These are phyloP conservation scores for Kwoniella newhampshirensis DNA, from an alignment of 768 basidiomycete genomes.

Conservation along the genomic window DNA sequence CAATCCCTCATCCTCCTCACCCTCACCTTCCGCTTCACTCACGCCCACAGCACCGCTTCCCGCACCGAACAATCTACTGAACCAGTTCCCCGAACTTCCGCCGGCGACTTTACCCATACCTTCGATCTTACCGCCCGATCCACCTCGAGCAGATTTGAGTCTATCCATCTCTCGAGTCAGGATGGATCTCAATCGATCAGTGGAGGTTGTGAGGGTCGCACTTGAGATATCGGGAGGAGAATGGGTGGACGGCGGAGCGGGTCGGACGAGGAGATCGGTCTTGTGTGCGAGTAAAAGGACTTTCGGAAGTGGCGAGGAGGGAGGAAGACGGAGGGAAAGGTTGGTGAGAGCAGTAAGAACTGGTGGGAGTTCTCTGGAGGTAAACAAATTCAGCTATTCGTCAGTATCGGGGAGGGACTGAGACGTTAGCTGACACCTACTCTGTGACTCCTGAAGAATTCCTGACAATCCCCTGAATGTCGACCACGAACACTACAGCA, in stretches of 20 bases:
- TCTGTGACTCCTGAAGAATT: conserved; percentile 44
- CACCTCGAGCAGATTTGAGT: conserved; percentile 41
- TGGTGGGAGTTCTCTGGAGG: conserved; percentile 38
- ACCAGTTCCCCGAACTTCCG: conserved; percentile 16
- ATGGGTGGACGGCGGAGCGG: conserved; percentile 17
- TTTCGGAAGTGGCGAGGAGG: conserved; percentile 19
- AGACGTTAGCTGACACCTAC: no score
- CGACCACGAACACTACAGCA: conserved; percentile 48
- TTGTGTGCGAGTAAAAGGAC: conserved; percentile 50
- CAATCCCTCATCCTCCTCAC: conserved; percentile 41
- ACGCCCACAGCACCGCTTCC: not conserved
- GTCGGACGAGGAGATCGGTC: conserved; percentile 43
- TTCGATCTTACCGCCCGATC: conserved; percentile 43
- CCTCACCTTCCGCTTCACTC: conserved; percentile 22
- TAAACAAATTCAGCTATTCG: not conserved
- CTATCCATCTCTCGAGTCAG: conserved; percentile 49
- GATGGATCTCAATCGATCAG: conserved; percentile 38
- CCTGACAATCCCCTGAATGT: conserved; percentile 40
- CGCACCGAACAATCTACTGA: conserved; percentile 30
- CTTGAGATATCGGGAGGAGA: conserved; percentile 31
- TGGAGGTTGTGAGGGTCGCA: conserved; percentile 26
- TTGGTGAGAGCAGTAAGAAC: conserved; percentile 40
- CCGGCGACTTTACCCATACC: conserved; percentile 38
- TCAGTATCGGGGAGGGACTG: not conserved
- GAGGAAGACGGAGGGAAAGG: conserved; percentile 14